Evolutionary conservation across 2,329 filamentous ascomycete species (phyloP), one percentile per base, ranked within the genome.

Genomic region (Paramyrothecium roridum): DNA sequence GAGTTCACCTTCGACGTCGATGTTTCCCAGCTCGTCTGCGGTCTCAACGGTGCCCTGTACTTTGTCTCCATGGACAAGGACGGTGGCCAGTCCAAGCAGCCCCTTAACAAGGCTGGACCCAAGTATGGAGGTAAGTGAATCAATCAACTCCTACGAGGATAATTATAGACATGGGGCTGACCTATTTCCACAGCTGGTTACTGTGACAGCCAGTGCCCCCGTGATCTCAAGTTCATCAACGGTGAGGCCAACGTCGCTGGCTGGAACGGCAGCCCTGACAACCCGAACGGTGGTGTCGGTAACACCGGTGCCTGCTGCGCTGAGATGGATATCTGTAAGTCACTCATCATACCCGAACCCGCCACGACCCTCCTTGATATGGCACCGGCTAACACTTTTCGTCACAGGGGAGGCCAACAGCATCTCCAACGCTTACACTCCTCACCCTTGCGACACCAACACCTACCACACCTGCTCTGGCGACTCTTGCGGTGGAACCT

Each of bases 1-100:
- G 86, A 89, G 70, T 84, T 89, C 71, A 85, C 83, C 52, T 88
- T 89, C 58, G 85, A 88, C 52, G 85, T 88, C 22, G 86, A 89
- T 65, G 81, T 87, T 46, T 87, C 85, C 51, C 80, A 81, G 63
- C 73, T 88, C 17, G 81, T 80, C 54, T 90, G 87, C 65, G 87
- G 87, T 57, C 71, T 89, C 55, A 89, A 90, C 71, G 86, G 86
- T 55, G 86, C 86, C 49, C 72, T 89, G 49, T 89, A 89, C 73
- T 80, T 84, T 54, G 77, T 81, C 43, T 73, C 78, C 64, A 85
- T 85, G 82, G 79, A 82, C 48, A 69, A 71, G 17, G 80, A 83
- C 58, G 81, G 81, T 61, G 81, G 81, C 48, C 62, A 73, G 56
- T 65, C 70, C 68, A 78, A 78, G 67, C 80, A 78, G 67, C 55